Evolutionary conservation across 2,329 filamentous ascomycete genomes (phyloP).

Genomic region (Ophiostoma australiae): DNA sequence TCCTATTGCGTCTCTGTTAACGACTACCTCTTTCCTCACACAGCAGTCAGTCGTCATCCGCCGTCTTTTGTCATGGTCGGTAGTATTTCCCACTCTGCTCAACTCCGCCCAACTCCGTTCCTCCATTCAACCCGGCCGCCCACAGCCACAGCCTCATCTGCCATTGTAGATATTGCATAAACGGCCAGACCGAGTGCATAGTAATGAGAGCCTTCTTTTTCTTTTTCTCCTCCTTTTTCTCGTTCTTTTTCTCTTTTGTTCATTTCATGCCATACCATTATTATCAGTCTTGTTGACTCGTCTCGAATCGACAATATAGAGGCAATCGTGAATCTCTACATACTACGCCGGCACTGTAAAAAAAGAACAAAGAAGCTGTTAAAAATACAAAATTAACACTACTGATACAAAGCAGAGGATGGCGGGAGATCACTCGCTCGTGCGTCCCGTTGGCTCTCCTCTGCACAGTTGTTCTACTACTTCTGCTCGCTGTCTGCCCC

Average conservation of each 20-base stretch:
- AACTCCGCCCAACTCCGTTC: too few species aligned
- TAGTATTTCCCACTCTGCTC: too few species aligned
- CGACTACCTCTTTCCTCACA: background rate
- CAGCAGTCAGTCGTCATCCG: too few species aligned
- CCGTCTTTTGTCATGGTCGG: too few species aligned
- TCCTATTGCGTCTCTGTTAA: background rate
- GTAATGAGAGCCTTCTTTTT: background rate
- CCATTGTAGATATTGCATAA: background rate
- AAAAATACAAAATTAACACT: too few species aligned
- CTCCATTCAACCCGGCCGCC: too few species aligned
- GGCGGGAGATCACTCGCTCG: slow-evolving; percentile 16
- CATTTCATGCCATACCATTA: too few species aligned
- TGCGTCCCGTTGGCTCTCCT: slow-evolving; percentile 3
- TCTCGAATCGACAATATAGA: background rate
- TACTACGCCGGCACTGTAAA: too few species aligned
- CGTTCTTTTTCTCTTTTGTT: background rate
- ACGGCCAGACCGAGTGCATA: slow-evolving; percentile 2
- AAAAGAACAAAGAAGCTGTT: too few species aligned
- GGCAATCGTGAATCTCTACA: background rate
- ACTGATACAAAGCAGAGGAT: background rate
- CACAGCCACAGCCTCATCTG: background rate
- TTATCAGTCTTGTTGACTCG: too few species aligned
- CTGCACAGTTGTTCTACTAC: background rate
- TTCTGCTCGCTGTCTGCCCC: background rate
- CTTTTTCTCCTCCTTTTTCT: background rate